Conservation (phyloP, 2,329 filamentous ascomycete species). For the Beauveria medogensis region DNA sequence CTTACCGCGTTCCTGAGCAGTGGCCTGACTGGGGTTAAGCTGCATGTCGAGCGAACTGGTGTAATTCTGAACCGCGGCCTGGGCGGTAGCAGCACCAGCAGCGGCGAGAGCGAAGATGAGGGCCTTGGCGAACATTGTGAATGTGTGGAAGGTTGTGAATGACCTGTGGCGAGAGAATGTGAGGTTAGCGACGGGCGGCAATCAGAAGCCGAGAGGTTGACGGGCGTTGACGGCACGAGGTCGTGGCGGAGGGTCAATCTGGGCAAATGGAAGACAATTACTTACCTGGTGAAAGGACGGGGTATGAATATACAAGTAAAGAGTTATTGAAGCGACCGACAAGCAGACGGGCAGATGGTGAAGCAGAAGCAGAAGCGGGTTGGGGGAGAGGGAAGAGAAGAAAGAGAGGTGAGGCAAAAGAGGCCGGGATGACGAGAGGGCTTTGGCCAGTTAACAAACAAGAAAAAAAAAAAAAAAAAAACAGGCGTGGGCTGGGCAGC, state of each 20-base stretch:
- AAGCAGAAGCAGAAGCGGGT: constrained; percentile 8
- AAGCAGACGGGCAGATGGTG: constrained; percentile 10
- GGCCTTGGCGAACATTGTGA: constrained; percentile 34
- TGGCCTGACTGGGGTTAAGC: constrained; percentile 32
- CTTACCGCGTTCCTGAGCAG: constrained; percentile 31
- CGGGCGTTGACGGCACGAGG: background rate
- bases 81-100: constrained; percentile 32
- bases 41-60: constrained; percentile 32
- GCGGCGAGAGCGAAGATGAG: constrained; percentile 37
- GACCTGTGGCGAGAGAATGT: background rate
- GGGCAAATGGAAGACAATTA: background rate
- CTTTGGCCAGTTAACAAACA: background rate
- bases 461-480: constrained; percentile 7
- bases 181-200: background rate
- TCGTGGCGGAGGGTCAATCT: background rate
- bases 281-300: background rate
- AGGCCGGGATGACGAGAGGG: constrained; percentile 2
- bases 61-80: constrained; percentile 36
- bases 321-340: background rate
- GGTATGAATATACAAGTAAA: constrained; percentile 7
- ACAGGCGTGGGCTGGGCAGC: background rate
- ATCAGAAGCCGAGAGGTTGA: background rate
- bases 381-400: constrained; percentile 5
- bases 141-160: constrained; percentile 9
- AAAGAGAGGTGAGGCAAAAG: constrained; percentile 2